Percentiles rank a stretch among this genome's conserved stretches.
Evolutionary conservation across 208 protist genomes (phyloP).

Genomic region (Leptomonas pyrrhocoris): DNA sequence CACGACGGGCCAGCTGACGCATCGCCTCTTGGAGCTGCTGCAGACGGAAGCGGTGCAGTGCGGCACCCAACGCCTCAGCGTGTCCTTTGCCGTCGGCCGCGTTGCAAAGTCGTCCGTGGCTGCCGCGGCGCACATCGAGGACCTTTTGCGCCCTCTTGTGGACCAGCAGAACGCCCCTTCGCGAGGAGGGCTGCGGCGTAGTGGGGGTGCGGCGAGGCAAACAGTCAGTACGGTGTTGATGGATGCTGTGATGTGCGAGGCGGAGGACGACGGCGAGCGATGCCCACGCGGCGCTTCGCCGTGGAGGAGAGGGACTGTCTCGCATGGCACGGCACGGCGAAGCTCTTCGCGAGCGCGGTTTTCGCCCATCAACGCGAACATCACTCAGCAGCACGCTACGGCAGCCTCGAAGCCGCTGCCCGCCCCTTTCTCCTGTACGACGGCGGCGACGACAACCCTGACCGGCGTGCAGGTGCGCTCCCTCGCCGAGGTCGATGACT

Average conservation of each 20-base stretch:
- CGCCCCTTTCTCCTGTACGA: too few species aligned
- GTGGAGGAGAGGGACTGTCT: too few species aligned
- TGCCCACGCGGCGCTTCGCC: too few species aligned
- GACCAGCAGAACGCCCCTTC: background rate
- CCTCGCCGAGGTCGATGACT: constrained; percentile 16
- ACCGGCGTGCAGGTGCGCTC: constrained; percentile 24
- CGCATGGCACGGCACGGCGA: too few species aligned
- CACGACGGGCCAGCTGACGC: constrained; percentile 1
- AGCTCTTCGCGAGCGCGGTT: background rate
- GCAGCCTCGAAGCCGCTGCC: background rate
- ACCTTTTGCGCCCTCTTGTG: constrained; percentile 4
- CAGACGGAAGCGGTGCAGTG: constrained; percentile 18
- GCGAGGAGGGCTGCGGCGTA: background rate
- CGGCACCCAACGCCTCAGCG: constrained; percentile 10
- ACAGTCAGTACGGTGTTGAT: constrained; percentile 8
- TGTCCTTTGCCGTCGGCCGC: constrained; percentile 20
- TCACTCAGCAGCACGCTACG: background rate
- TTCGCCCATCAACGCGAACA: background rate
- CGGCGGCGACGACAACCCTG: constrained; percentile 7
- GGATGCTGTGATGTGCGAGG: background rate
- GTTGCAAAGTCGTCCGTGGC: background rate
- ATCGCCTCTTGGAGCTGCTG: constrained; percentile 22
- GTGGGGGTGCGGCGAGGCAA: background rate
- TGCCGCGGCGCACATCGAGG: background rate
- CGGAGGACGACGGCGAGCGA: background rate